Conservation (phyloP, 2,329 filamentous ascomycete species). For the Aciculosporium take region DNA sequence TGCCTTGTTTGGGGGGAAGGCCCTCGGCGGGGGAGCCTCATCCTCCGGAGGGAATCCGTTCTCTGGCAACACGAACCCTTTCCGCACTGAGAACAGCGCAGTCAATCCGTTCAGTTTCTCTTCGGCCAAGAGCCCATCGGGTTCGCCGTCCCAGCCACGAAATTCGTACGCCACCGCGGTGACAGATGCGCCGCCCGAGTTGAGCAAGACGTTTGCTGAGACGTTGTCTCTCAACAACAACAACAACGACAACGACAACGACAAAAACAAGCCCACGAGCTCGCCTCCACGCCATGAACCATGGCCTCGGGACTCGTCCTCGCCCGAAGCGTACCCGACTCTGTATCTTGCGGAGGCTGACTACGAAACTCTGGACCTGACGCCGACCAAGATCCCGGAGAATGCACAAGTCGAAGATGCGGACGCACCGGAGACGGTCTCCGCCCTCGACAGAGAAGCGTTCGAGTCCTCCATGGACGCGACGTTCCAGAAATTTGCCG, state of each 20-base stretch:
- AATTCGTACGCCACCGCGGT: slow-evolving; percentile 8
- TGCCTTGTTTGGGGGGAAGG: slow-evolving; percentile 53
- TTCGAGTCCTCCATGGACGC: slow-evolving; percentile 65
- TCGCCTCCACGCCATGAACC: slow-evolving; percentile 39
- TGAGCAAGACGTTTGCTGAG: slow-evolving; percentile 54
- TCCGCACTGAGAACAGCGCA: slow-evolving; percentile 17
- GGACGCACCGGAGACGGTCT: slow-evolving; percentile 23
- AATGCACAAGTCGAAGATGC: slow-evolving; percentile 30
- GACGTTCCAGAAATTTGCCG: slow-evolving; percentile 68
- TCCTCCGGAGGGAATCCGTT: slow-evolving; percentile 42
- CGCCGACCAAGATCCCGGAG: slow-evolving; percentile 33
- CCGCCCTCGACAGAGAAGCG: slow-evolving; percentile 49
- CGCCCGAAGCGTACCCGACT: slow-evolving; percentile 57
- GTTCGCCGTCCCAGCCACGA: slow-evolving; percentile 18
- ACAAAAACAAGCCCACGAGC: slow-evolving; percentile 34
- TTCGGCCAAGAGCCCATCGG: slow-evolving; percentile 16
- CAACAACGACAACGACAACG: neutral
- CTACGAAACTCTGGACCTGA: slow-evolving; percentile 68
- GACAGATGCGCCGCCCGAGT: slow-evolving; percentile 16
- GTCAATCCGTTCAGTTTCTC: slow-evolving; percentile 19
- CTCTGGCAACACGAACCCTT: slow-evolving; percentile 36
- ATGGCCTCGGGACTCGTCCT: slow-evolving; percentile 56
- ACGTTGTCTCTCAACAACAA: slow-evolving; percentile 59
- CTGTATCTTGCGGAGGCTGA: slow-evolving; percentile 79
- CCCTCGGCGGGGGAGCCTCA: slow-evolving; percentile 21